Evolutionary conservation across 2,329 filamentous ascomycete species (phyloP), one percentile per base, ranked within the genome.

Genomic region (Colletotrichum tamarilloi): DNA sequence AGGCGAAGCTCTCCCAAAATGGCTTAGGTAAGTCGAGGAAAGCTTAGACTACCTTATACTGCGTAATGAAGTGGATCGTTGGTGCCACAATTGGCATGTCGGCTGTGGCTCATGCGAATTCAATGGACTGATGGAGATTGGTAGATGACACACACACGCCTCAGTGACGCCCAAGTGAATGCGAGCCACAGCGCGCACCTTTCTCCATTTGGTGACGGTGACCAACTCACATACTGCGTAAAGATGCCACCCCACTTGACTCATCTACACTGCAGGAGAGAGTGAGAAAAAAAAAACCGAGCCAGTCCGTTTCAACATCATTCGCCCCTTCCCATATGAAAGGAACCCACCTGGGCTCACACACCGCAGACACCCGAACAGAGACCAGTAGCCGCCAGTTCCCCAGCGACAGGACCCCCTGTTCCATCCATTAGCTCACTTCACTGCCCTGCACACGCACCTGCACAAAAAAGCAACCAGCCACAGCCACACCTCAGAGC

Each of bases 181-280:
- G 19, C 53, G 46, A 35, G 63, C 63, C 68, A 71, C 68, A 71
- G 67, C 30, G 30, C 19, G 30, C 19, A 62, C 30, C 56, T 46
- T 38, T 49, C 62, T 68, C 52, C 28, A n/a, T 57, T 68, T 49
- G 42, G 42, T 49, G 19, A 42, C 38, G 22, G 30, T 56, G 30
- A 68, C 35, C 38, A 12, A 42, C 57, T 52, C 62, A 24, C 46
- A 64, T 64, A 26, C 26, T 26, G 26, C 26, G 26, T 26, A n/a
- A 8, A 66, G 52, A 46, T 66, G 19, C 19, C 8, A 30, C 32
- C 59, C 70, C 70, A 73, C 65, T 73, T 73, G 66, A 73, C 59
- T 73, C 70, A 73, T 73, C 60, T 53, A 58, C 55, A 53, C 38
- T 42, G 38, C 38, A 19, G 38, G 14, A 42, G 38, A 58, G 22